Evolutionary conservation across 805 yeast genomes (phyloP), one percentile per base, ranked within the genome.

Genomic region (Torulaspora delbrueckii): DNA sequence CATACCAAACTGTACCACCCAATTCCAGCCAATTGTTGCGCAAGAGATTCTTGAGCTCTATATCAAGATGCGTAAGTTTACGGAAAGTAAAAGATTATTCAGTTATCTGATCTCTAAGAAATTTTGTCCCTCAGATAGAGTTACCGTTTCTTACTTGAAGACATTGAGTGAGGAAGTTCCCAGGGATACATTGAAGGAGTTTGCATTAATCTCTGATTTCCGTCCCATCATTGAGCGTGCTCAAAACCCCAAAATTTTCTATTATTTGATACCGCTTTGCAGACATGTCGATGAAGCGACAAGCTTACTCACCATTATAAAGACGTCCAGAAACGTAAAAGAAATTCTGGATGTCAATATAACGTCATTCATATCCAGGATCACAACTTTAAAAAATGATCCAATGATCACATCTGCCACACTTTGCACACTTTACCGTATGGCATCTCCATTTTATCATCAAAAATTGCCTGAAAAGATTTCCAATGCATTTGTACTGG

Each of bases 121-220:
- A 3, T 10, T 41, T 31, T 32, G 51, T 9, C 61, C 62, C 3
- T 40, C 44, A 19, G 47, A 50, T n/a, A 32, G 33, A 3, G 24
- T 47, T 6, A 45, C 55, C 8, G 38, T 44, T n/a, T 37, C 37
- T 31, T 60, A 56, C 42, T 22, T 58, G 37, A 37, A 49, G 8
- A 38, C 51, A 12, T 43, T 57, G 16, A 46, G 50, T 10, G 25
- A 38, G 3, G 34, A 24, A 13, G 9, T 41, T n/a, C 33, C 23
- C 23, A 43, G 38, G 13, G 45, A 41, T 18, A 32, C 31, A 23
- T 25, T 45, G 45, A 55, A 34, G 37, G 56, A 46, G 40, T 49
- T 53, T 34, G 48, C 51, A n/a, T 51, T 48, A 37, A 46, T 60
- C 4, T 46, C 59, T 12, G 57, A 55, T 40, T 43, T 63, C 28